Evolutionary conservation across 371 early-diverging fungal species (phyloP), one percentile per base, ranked within the genome.

Genomic region (Nosema muscidifuracis): DNA sequence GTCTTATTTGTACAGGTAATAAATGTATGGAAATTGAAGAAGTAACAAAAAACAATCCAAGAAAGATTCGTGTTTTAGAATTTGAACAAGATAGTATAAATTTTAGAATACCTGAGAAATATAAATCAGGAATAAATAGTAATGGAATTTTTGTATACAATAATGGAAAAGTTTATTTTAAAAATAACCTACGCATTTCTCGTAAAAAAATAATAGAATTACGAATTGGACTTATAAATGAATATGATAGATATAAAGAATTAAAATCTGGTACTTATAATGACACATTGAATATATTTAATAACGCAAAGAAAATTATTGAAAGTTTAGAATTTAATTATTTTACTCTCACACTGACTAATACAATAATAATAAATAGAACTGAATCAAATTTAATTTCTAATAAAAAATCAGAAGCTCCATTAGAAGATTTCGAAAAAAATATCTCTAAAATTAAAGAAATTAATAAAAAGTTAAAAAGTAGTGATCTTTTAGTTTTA

Each of bases 401-500:
- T 20, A n/a, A 20, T n/a, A 47, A n/a, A n/a, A n/a, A 47, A 4
- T n/a, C 3, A 47, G n/a, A 47, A 47, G 47, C 4, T 47, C 47
- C 47, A 12, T 20, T 47, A n/a, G 3, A 4, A 12, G n/a, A 4
- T 12, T n/a, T 47, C 3, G n/a, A 47, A 4, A 6, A 4, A n/a
- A 47, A 47, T n/a, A 47, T 47, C 4, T 12, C 47, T 10, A 47
- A 47, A 47, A 12, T 47, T 10, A 47, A 47, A 47, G 20, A 20
- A 10, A 47, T 47, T 6, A 47, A 47, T 47, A 12, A 6, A n/a
- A 12, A 47, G 4, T 26, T 68, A 3, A 24, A 68, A 7, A 38
- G 40, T n/a, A 31, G 51, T 18, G 43, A 38, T 26, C 15, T 70
- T n/a, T 33, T 70, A 31, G 34, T 70, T 36, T 51, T 70, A 56